Base-by-base conservation (phyloP, 140 eudicot species). In the Stevia rebaudiana region DNA sequence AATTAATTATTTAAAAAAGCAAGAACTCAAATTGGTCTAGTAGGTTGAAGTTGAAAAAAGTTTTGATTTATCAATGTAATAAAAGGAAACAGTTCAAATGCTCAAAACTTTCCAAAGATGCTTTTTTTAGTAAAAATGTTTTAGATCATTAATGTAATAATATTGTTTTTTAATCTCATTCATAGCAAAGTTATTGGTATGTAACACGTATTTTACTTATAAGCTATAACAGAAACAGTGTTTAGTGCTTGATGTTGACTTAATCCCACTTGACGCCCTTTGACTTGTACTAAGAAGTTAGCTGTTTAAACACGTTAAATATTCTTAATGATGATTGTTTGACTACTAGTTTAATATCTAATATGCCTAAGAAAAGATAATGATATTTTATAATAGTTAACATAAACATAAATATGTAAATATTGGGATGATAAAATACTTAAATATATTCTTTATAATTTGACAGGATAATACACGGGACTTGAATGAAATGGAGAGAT, bases 401-500 rank as follows among this genome's bases (percentile, higher is more conserved):
- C 21, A 1, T 1, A 15, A 41, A 0, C 24, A 13, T 44, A 17
- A 16, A 16, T 30, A 10, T 17, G 56, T 35, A 12, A 19, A 13
- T 40, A 17, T 19, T 42, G 49, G 28, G n/a, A 42, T 48, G 3
- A 39, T 23, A 6, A 7, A 16, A 49, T 58, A 37, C 66, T 69
- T 8, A 43, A 42, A 67, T 61, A 12, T 18, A n/a, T 9, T 7
- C 3, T 15, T 57, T 37, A 64, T 43, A 13, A 33, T 49, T 31
- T 74, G 73, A 69, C 79, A 85, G 98, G 95, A 84, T 64, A 74
- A 69, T 36, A 42, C 75, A 37, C 65, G 76, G 51, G 77, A 57
- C 11, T 65, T 63, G 65, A 74, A 72, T 40, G 96, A 88, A 74
- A 49, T 68, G 61, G 98, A 92, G 51, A 81, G 87, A 63, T 54